Conservation (phyloP, 306 rosid species). For the Lathyrus oleraceus region DNA sequence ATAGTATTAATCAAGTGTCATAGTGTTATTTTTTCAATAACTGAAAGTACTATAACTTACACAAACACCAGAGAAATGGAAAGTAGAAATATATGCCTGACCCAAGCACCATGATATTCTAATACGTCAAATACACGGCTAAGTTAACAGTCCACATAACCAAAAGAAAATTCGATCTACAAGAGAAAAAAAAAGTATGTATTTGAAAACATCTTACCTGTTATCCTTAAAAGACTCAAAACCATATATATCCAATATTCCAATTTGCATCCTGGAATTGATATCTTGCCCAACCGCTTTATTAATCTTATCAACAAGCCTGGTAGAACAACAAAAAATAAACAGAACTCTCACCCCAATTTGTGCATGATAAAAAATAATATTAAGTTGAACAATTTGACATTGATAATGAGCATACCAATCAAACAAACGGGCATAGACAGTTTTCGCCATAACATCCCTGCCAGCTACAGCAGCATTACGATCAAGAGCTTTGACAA, state of each 20-base stretch:
- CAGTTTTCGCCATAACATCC: conserved; percentile 90
- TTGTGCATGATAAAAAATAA: not conserved
- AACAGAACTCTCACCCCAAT: conserved; percentile 10
- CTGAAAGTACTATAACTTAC: conserved; percentile 5
- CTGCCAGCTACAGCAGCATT: conserved; percentile 85
- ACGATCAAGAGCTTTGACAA: conserved; percentile 90
- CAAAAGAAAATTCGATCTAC: not conserved
- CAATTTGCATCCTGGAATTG: conserved; percentile 76
- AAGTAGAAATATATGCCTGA: not conserved
- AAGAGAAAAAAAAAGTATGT: conserved; percentile 15
- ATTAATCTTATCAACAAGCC: conserved; percentile 98
- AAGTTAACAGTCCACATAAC: conserved; percentile 6
- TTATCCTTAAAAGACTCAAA: conserved; percentile 97
- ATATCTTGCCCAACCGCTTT: conserved; percentile 87
- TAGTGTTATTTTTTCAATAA: conserved; percentile 5
- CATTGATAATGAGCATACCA: conserved; percentile 58
- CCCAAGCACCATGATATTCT: conserved; percentile 16
- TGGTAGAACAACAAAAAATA: conserved; percentile 42
- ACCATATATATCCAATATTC: conserved; percentile 95
- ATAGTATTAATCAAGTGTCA: conserved; percentile 5
- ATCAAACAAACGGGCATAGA: conserved; percentile 86
- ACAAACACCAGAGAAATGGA: not conserved
- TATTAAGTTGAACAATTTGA: not conserved
- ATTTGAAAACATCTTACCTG: conserved; percentile 55
- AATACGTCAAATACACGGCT: conserved; percentile 17